Percentiles rank a stretch among this genome's conserved stretches.
phyloP scores from a whole-genome alignment of 2,329 filamentous ascomycete genomes.

The Aspergillus terreus region DNA sequence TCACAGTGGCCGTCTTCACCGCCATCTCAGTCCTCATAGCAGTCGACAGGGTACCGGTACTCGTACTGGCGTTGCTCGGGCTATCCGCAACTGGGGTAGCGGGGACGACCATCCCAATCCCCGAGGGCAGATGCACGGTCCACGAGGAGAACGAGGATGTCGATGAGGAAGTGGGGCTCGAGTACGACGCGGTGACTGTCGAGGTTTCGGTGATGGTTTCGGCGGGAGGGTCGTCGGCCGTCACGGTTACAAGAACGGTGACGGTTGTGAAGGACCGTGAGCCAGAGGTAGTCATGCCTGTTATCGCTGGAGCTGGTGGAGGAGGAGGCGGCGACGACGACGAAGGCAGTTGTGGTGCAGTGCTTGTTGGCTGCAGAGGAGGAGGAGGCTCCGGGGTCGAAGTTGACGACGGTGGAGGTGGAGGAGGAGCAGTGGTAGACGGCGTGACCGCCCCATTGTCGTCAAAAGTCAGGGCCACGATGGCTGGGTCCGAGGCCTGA shows the following conservation, averaged over 20 bases:
- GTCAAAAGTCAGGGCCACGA: background rate
- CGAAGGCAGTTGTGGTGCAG: background rate
- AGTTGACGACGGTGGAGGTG: background rate
- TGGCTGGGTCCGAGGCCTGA: background rate
- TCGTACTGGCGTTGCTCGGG: no score
- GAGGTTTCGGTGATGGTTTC: background rate
- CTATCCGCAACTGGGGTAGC: no score
- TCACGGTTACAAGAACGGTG: background rate
- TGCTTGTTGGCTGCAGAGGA: background rate
- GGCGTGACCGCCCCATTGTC: background rate
- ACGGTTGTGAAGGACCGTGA: no score
- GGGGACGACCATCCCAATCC: no score
- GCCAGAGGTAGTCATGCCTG: background rate
- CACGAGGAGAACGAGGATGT: no score
- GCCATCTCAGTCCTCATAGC: no score
- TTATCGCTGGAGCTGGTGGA: background rate
- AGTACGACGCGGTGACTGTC: no score
- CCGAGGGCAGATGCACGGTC: no score
- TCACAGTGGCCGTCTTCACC: no score
- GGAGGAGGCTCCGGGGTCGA: background rate
- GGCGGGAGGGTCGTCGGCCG: background rate
- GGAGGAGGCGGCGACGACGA: background rate
- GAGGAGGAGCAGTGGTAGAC: background rate
- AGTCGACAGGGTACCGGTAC: no score
- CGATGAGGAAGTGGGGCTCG: no score